A percentile compares a stretch with the other conserved stretches of the same genome.
Evolutionary conservation across 495 filamentous ascomycete species (phyloP).

Genomic region (Neurospora sp.): DNA sequence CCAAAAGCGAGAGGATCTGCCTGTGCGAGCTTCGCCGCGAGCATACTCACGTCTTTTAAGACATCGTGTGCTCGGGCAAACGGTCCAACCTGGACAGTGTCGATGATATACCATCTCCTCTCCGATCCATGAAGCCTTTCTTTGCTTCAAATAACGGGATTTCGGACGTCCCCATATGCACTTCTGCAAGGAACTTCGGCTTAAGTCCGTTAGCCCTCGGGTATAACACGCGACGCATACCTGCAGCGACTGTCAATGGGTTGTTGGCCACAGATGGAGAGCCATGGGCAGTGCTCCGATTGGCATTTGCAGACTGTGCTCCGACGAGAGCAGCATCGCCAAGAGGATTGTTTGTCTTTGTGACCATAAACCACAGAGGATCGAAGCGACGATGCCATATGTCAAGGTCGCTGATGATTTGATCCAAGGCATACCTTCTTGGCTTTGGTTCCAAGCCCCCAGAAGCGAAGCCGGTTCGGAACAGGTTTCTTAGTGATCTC

Average conservation of each 20-base stretch:
- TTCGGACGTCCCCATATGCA: background rate
- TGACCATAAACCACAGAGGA: slow-evolving; percentile 32
- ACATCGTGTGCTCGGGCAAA: slow-evolving; percentile 1
- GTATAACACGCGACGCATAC: background rate
- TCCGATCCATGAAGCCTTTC: background rate
- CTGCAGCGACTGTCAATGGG: background rate
- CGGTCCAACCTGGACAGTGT: slow-evolving; percentile 17
- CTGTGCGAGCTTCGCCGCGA: slow-evolving; percentile 27
- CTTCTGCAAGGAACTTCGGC: background rate
- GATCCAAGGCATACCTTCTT: slow-evolving; percentile 14
- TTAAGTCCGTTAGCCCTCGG: background rate
- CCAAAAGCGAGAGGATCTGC: background rate
- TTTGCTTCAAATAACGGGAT: background rate
- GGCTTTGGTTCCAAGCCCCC: background rate
- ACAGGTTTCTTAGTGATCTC: background rate
- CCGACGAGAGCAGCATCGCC: slow-evolving; percentile 18
- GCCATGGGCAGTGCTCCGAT: background rate
- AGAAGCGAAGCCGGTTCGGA: background rate
- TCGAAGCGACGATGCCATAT: slow-evolving; percentile 30
- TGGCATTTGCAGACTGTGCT: background rate
- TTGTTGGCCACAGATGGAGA: background rate
- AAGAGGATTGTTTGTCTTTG: slow-evolving; percentile 17
- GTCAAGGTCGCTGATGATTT: slow-evolving; percentile 27
- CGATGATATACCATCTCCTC: slow-evolving; percentile 3
- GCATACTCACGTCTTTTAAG: slow-evolving; percentile 26